These are phyloP conservation scores for Podaxis rugospora DNA, from an alignment of 768 basidiomycete genomes.

Conservation along the genomic window DNA sequence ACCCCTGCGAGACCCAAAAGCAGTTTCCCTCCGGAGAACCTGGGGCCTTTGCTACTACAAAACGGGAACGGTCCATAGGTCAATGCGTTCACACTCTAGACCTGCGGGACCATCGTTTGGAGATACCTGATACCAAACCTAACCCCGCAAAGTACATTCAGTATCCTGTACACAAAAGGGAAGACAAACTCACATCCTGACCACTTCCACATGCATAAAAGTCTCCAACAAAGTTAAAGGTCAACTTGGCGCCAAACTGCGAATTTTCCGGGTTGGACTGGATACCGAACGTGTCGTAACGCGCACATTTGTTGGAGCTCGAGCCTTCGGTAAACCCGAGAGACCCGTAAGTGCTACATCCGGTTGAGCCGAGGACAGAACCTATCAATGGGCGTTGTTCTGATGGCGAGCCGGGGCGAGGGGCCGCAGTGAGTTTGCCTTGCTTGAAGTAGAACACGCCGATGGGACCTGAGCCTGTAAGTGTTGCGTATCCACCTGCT, in stretches of 20 bases:
- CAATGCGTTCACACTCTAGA: conserved; percentile 14
- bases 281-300: conserved; percentile 22
- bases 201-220: conserved; percentile 26
- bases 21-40: background rate
- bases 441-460: conserved; percentile 30
- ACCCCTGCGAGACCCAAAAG: background rate
- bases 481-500: conserved; percentile 18
- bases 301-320: conserved; percentile 28
- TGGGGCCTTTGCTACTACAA: background rate
- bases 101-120: conserved; percentile 14
- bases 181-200: conserved; percentile 21
- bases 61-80: conserved; percentile 20
- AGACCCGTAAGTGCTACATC: conserved; percentile 24
- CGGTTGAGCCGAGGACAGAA: conserved; percentile 16
- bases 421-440: conserved; percentile 18
- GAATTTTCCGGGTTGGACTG: conserved; percentile 24
- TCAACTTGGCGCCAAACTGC: conserved; percentile 25
- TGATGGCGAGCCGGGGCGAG: conserved; percentile 14
- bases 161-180: background rate
- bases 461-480: conserved; percentile 21
- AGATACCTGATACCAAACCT: conserved; percentile 23
- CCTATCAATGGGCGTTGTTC: conserved; percentile 17
- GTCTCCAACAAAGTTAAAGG: conserved; percentile 23
- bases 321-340: conserved; percentile 22
- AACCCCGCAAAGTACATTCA: background rate